Conservation (phyloP, 2,329 filamentous ascomycete genomes). For the Verticillium nubilum region DNA sequence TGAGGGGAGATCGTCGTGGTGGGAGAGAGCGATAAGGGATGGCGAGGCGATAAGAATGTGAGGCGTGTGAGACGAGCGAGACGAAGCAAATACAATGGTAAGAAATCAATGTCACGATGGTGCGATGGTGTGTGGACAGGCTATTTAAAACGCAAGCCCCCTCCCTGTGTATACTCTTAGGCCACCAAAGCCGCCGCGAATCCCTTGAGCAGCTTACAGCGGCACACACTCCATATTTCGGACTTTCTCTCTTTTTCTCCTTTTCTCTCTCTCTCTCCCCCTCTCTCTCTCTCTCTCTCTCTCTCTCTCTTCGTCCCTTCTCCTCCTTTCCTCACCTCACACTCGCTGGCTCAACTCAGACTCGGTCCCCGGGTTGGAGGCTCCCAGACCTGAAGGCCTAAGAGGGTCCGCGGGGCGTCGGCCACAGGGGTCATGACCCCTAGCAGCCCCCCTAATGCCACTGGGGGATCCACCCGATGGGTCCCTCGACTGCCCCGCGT, state of each 20-base stretch:
- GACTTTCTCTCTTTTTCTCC: background rate
- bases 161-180: background rate
- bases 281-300: background rate
- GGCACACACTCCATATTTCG: background rate
- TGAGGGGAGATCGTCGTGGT: too few species aligned
- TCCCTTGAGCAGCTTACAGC: background rate
- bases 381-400: background rate
- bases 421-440: background rate
- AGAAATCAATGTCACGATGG: background rate
- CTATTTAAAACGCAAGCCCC: background rate
- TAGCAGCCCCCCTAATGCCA: background rate
- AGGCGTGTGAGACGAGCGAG: background rate
- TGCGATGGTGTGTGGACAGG: background rate
- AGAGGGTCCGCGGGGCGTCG: background rate
- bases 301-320: background rate
- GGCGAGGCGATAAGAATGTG: background rate
- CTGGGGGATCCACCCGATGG: background rate
- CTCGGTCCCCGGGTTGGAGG: background rate
- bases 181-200: background rate
- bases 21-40: background rate
- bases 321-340: background rate
- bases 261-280: background rate
- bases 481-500: background rate
- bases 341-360: background rate
- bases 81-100: background rate